These are phyloP conservation scores for Pyrenochaeta sp. DNA, from an alignment of 2,329 filamentous ascomycete genomes.

Conservation along the genomic window DNA sequence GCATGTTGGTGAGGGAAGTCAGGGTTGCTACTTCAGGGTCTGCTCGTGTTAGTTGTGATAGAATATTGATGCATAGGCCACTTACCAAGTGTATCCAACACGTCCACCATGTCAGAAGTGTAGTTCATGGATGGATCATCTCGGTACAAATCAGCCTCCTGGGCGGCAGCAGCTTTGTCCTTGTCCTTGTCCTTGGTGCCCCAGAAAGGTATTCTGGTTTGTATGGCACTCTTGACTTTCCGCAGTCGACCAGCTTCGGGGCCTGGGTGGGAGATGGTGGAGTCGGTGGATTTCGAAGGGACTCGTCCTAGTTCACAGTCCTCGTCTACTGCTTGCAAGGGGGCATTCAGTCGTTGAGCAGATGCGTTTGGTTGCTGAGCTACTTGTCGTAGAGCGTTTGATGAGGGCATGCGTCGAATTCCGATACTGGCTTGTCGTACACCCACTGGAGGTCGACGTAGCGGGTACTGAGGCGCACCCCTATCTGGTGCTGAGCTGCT, in stretches of 20 bases:
- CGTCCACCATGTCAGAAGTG: slow-evolving; percentile 68
- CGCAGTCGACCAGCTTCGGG: slow-evolving; percentile 29
- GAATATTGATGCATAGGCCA: slow-evolving; percentile 3
- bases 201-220: slow-evolving; percentile 36
- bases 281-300: slow-evolving; percentile 24
- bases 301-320: slow-evolving; percentile 30
- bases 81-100: slow-evolving; percentile 73
- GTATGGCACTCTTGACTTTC: slow-evolving; percentile 39
- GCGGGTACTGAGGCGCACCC: slow-evolving; percentile 25
- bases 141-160: slow-evolving; percentile 1
- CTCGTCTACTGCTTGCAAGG: slow-evolving; percentile 39
- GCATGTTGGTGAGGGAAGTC: slow-evolving; percentile 85
- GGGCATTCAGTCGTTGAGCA: slow-evolving; percentile 29
- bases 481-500: slow-evolving; percentile 37
- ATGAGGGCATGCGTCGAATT: slow-evolving; percentile 43
- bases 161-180: slow-evolving; percentile 5
- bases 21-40: slow-evolving; percentile 85
- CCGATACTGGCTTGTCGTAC: slow-evolving; percentile 45
- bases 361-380: slow-evolving; percentile 29
- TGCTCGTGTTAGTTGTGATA: slow-evolving; percentile 45
- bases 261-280: slow-evolving; percentile 18
- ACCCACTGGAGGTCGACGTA: slow-evolving; percentile 33
- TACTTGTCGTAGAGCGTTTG: slow-evolving; percentile 28
- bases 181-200: slow-evolving; percentile 25
- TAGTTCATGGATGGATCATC: slow-evolving; percentile 55